Base-by-base conservation (phyloP, 139 green algal genomes). In the Dunaliella primolecta region DNA sequence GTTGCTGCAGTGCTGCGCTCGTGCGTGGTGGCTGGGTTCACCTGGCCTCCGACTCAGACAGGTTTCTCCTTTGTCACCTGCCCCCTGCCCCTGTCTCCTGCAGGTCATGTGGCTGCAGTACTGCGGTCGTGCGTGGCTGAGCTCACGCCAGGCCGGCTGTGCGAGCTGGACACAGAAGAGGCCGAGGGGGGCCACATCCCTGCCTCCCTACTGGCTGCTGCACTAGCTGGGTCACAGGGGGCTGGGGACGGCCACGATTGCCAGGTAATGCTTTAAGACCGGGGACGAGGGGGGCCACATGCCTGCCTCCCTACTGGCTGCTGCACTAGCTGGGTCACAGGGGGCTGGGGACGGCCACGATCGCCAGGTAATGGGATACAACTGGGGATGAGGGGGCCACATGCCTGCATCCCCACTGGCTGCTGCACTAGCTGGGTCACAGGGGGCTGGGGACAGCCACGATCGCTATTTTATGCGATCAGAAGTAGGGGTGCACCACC, bases 351-450 rank as follows among this genome's bases (percentile, higher is more conserved):
- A 25, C 7, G 7, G 15, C 7, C 46, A 64, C 46, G 7, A 64
- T 7, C 46, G 15, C 7, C 46, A 64, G 46, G 46, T 64, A 64
- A n/a, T n/a, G n/a, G n/a, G n/a, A n/a, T n/a, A n/a, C n/a, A n/a
- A n/a, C n/a, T n/a, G 29, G 7, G n/a, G 75, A 11, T 29, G 75
- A 80, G 29, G 7, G 2, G 32, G n/a, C 11, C 75, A 80, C n/a
- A 32, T 80, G n/a, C 75, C 75, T n/a, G 75, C 75, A 27, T 36
- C 75, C 2, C 11, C 75, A 36, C 75, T 80, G 75, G 75, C 75
- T n/a, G 75, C 75, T 21, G 75, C 75, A 27, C 75, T 80, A 23
- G 75, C 75, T n/a, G n/a, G n/a, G n/a, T n/a, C n/a, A n/a, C 46
- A 64, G 46, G 15, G 7, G 7, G 46, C 46, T 25, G 46, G 46